Base-by-base conservation (phyloP, 805 yeast species). In the Brettanomyces anomalus region DNA sequence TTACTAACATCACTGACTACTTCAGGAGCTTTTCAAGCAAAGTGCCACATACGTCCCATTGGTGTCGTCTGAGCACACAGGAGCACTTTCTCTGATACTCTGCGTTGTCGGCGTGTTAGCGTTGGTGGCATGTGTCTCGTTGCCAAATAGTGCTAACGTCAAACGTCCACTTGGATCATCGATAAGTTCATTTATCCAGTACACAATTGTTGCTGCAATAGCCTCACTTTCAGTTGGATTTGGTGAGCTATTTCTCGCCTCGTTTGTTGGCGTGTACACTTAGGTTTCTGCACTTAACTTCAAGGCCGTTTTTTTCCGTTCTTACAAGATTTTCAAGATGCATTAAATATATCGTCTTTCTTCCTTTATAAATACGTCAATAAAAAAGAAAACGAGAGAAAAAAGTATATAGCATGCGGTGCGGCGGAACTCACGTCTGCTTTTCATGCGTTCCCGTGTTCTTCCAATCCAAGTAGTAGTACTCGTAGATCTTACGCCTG, bases 191-290 rank as follows among this genome's bases (percentile, higher is more conserved):
- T 19, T 44, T 4, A n/a, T 43, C 2, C 7, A 18, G 8, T 58
- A 58, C 35, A 24, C 44, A 4, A 5, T 51, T 5, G 19, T 53
- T 8, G 57, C 62, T 3, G 37, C 41, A 1, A 17, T 52, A 16
- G 49, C 55, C 1, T 44, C 62, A 1, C 34, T 58, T 15, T 44
- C 54, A 1, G 42, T 52, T 15, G 60, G 56, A 2, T 61, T 61
- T 44, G 60, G 66, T 3, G 44, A 52, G 7, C 37, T 59, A 19
- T 59, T 57, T 16, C 41, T 59, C 11, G 50, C 65, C 21, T 60
- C 62, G 11, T 46, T 46, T 30, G 55, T 58, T 37, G 67, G 66
- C 8, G 62, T 61, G 10, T 59, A 58, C 38, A 46, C 64, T 19
- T 61, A 35, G 16, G n/a, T n/a, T n/a, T n/a, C n/a, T n/a, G n/a